phyloP scores from a whole-genome alignment of 2,329 filamentous ascomycete genomes.

The Conoideocrella luteorostrata region DNA sequence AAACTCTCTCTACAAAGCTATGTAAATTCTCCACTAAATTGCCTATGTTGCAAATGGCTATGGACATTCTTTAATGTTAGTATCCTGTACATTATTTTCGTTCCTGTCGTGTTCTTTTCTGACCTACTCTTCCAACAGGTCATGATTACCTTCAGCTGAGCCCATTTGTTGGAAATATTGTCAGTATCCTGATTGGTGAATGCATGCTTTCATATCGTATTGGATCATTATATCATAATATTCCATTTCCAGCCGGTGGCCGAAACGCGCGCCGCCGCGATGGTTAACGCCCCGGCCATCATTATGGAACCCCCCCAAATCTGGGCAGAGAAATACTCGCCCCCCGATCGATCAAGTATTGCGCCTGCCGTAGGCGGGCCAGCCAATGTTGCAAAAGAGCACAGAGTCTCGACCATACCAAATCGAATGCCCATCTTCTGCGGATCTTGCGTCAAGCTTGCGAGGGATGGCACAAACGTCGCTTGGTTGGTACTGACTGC shows the following conservation, averaged over 20 bases:
- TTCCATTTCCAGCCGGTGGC: slow-evolving; percentile 28
- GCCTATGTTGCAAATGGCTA: too few relatives aligned
- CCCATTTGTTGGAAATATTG: too few relatives aligned
- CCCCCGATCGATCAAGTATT: slow-evolving; percentile 34
- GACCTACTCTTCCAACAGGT: too few relatives aligned
- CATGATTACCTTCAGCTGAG: too few relatives aligned
- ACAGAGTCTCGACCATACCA: slow-evolving; percentile 38
- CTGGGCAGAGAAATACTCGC: slow-evolving; percentile 37
- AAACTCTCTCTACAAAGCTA: too few relatives aligned
- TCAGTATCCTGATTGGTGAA: too few relatives aligned
- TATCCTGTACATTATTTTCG: too few relatives aligned
- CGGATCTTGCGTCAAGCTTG: slow-evolving; percentile 35
- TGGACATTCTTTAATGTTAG: too few relatives aligned
- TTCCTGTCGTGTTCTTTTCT: too few relatives aligned
- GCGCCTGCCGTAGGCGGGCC: slow-evolving; percentile 38
- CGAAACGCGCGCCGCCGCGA: slow-evolving; percentile 25
- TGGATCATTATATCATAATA: slow-evolving; percentile 31
- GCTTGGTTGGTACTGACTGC: slow-evolving; percentile 35
- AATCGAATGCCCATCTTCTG: slow-evolving; percentile 38
- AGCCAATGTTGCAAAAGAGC: slow-evolving; percentile 35
- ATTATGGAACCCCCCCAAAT: slow-evolving; percentile 39
- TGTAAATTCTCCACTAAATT: too few relatives aligned
- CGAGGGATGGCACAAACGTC: slow-evolving; percentile 33
- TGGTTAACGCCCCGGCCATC: slow-evolving; percentile 23
- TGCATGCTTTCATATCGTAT: too few relatives aligned